Conservation (phyloP, 2,329 filamentous ascomycete species). For the Tolypocladium sp. region DNA sequence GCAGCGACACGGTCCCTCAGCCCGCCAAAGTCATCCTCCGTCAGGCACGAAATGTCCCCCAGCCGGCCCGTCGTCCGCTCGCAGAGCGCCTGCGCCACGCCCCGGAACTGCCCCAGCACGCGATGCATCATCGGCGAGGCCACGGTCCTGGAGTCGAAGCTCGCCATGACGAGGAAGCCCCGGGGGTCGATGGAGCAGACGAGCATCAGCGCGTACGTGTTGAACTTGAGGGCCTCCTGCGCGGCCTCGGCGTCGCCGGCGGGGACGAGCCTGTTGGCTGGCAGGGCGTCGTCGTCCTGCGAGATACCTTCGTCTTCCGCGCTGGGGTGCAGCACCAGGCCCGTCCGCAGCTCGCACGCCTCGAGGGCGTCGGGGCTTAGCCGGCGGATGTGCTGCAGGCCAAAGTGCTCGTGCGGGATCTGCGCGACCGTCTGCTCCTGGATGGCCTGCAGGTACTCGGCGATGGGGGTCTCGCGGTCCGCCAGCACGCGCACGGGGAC, state of each 20-base stretch:
- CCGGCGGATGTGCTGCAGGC: constrained; percentile 49
- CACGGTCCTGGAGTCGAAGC: constrained; percentile 55
- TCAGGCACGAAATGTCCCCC: constrained; percentile 23
- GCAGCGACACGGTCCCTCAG: constrained; percentile 17
- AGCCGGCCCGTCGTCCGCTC: constrained; percentile 21
- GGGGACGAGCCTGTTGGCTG: constrained; percentile 43
- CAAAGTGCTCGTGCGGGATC: constrained; percentile 57
- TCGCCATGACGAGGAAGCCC: constrained; percentile 51
- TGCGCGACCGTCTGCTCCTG: constrained; percentile 46
- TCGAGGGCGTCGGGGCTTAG: constrained; percentile 44
- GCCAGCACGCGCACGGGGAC: constrained; percentile 37
- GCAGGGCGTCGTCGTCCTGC: constrained; percentile 18
- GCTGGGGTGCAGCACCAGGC: constrained; percentile 44
- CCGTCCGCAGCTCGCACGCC: constrained; percentile 46
- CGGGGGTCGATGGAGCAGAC: constrained; percentile 51
- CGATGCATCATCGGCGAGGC: constrained; percentile 40
- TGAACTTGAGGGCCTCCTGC: constrained; percentile 49
- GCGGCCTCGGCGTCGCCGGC: constrained; percentile 47
- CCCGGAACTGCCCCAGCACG: constrained; percentile 41
- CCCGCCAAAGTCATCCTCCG: constrained; percentile 21
- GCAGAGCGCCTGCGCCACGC: constrained; percentile 40
- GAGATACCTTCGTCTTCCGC: constrained; percentile 17
- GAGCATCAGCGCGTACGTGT: constrained; percentile 54
- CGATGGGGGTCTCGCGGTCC: constrained; percentile 19
- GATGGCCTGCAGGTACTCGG: constrained; percentile 44